Base-by-base conservation (phyloP, 2,329 filamentous ascomycete species). In the Dryadomyces quercivorus region DNA sequence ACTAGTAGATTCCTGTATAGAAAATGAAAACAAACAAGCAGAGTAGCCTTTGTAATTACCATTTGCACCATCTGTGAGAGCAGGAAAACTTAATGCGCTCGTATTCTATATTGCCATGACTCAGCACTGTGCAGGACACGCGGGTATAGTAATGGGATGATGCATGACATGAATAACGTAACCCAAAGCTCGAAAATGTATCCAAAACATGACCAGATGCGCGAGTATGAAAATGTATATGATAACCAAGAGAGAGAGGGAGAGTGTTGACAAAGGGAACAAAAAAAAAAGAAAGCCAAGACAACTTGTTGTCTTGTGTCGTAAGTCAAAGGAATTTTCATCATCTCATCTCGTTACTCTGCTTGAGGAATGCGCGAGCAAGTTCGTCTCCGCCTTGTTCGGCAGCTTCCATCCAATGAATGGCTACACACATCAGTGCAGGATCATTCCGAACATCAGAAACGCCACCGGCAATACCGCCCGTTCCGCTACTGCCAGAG, bases 331-430 rank as follows among this genome's bases (percentile, higher is more conserved):
- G 45, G 38, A 5, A 31, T 31, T 22, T 50, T 52, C 51, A 56
- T 58, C 56, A 64, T 63, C 59, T 63, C 64, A 64, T 63, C 59
- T 63, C 64, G 47, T 65, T 63, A 44, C 51, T 53, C 70, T 94
- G 88, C 59, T 84, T 78, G 67, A 96, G 72, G 69, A 92, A 91
- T 66, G 85, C 86, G 65, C 82, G 84, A 20, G 92, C 92, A 61
- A 95, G 73, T 64, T 86, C 80, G 66, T 97, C 92, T 1, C 90
- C 90, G n/a, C 90, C 90, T 54, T 80, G 78, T 62, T 88, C 86
- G 42, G 88, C 90, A 60, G 88, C 76, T 71, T 92, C 88, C 90
- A 97, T 96, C 91, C 92, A 97, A 73, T 97, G 92, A 69, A 94
- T 84, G 10, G 92, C 92, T 55, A 95, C 81, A 63, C 91, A 96